Conservation (phyloP, 2,329 filamentous ascomycete genomes). For the Ophiostoma piceae region DNA sequence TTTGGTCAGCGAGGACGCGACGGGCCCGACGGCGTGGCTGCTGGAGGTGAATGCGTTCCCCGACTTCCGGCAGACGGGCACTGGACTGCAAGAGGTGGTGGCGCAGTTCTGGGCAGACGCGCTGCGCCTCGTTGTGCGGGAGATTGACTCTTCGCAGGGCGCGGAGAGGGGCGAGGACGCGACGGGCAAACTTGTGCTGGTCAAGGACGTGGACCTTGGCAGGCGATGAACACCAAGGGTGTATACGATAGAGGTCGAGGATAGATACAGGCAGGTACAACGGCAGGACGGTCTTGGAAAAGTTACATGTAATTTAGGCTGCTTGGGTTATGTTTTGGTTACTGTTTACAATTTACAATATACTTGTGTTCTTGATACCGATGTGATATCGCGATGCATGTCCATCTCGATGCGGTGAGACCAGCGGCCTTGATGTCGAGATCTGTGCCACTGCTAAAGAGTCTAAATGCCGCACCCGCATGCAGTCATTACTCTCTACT, state of each 20-base stretch:
- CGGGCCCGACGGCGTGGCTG: conserved; percentile 57
- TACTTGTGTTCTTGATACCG: background rate
- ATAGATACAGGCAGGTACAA: background rate
- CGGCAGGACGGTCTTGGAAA: background rate
- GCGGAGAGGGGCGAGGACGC: background rate
- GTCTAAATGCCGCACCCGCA: background rate
- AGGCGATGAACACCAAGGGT: conserved; percentile 33
- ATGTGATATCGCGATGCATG: background rate
- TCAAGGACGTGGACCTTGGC: conserved; percentile 51
- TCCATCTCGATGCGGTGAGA: background rate
- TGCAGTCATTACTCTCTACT: background rate
- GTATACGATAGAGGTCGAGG: background rate
- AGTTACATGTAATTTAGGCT: background rate
- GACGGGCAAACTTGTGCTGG: conserved; percentile 42
- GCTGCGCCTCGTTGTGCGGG: conserved; percentile 56
- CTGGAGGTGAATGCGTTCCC: conserved; percentile 95
- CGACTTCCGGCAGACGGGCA: conserved; percentile 88
- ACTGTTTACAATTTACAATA: too few relatives aligned
- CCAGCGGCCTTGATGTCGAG: background rate
- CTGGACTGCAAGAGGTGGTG: conserved; percentile 65
- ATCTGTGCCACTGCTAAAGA: background rate
- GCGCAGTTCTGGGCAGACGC: conserved; percentile 71
- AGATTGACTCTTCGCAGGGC: background rate
- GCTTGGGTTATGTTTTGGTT: background rate
- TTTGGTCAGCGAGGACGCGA: conserved; percentile 57